Evolutionary conservation across 257 asterid genomes (phyloP), one percentile per base, ranked within the genome.

Genomic region (Anisodus tanguticus): DNA sequence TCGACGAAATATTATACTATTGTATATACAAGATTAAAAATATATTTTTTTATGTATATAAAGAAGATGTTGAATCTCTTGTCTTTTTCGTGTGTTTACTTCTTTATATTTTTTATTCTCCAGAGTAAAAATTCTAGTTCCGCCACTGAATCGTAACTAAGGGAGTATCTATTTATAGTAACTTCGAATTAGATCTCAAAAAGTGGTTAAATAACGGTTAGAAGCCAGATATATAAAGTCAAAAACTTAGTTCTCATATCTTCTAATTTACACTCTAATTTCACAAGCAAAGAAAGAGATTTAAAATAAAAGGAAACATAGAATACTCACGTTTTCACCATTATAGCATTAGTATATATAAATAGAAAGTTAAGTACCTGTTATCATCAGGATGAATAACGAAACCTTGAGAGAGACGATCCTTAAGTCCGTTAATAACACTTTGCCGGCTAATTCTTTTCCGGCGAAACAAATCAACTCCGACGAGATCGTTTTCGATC

Each of bases 341-440:
- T 47, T 62, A 1, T 0, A 17, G 31, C 4, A 62, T 19, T 0
- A 26, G 0, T 60, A 41, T 5, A 41, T 16, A 58, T 22, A 60
- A 12, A n/a, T 31, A 70, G 57, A 79, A 37, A 80, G 83, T 16
- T 37, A 55, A 79, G 19, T 5, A 83, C 82, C 85, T 71, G 85
- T 71, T 83, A 16, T 83, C 85, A 16, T 83, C 85, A 8, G 85
- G 85, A 83, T 71, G 85, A 71, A 83, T 83, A 63, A 70, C 71
- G 82, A 71, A 60, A 58, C 80, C 85, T 43, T 57, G 80, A 0
- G 85, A 82, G 69, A 82, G 85, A 17, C 13, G 11, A 74, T 55
- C 70, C 39, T 47, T 54, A 22, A 83, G 47, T 12, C 85, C 85
- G 17, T 82, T 53, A 9, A 82, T 3, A 58, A 82, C 15, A 43